Percentiles rank a stretch among this genome's conserved stretches.
These are phyloP conservation scores for Vanilla planifolia DNA, from an alignment of 106 monocot species.

Conservation along the genomic window DNA sequence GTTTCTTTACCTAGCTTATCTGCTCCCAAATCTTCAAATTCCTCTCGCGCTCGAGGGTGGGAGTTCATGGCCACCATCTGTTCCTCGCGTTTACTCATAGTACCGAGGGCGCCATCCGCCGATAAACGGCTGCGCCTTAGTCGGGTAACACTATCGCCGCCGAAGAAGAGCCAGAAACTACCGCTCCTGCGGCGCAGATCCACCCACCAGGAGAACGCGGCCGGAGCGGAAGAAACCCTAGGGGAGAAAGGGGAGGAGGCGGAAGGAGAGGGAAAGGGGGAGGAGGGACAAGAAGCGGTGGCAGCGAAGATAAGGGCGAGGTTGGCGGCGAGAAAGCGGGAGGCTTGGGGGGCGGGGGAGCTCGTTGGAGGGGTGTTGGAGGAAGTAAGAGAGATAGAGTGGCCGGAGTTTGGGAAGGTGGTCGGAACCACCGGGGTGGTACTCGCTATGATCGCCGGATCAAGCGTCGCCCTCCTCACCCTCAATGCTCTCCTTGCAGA, in stretches of 20 bases:
- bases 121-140: no score
- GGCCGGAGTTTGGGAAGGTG: conserved; percentile 81
- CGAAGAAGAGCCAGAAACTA: not conserved
- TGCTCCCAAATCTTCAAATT: no score
- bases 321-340: conserved; percentile 28
- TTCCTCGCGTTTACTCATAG: no score
- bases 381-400: conserved; percentile 84
- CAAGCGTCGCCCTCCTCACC: conserved; percentile 78
- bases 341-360: conserved; percentile 7
- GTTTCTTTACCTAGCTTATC: no score
- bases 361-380: conserved; percentile 55
- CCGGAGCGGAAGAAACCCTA: conserved; percentile 9
- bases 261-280: not conserved
- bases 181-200: conserved; percentile 1
- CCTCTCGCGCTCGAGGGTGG: no score
- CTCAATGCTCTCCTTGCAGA: conserved; percentile 90
- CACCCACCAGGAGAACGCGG: conserved; percentile 11
- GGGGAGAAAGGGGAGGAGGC: not conserved
- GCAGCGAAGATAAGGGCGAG: conserved; percentile 48
- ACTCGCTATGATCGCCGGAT: conserved; percentile 74
- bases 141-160: not conserved
- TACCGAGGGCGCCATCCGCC: no score
- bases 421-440: conserved; percentile 92
- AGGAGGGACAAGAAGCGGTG: conserved; percentile 8
- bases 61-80: no score